Evolutionary conservation across 345 rosid genomes (phyloP).

Genomic region (Brassica nigra): DNA sequence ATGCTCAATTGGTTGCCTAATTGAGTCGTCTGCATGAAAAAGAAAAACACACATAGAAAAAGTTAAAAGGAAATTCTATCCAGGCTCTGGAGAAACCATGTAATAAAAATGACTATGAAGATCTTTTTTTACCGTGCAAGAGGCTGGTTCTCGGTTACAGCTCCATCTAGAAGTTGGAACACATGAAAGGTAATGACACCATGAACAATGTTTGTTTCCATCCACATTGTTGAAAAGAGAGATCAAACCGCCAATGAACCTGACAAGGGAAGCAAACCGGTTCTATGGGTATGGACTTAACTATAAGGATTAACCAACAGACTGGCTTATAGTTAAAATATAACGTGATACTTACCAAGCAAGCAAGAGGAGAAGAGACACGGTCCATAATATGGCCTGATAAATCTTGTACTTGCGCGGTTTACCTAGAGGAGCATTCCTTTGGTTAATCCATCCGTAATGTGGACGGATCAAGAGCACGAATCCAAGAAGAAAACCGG

Average conservation of each 20-base stretch:
- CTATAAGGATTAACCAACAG: not conserved
- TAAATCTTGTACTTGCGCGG: conserved; percentile 66
- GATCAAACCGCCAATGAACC: conserved; percentile 61
- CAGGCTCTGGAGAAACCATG: not conserved
- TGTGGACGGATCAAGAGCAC: conserved; percentile 90
- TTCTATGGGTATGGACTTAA: not conserved
- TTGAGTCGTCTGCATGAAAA: conserved; percentile 56
- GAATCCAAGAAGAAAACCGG: conserved; percentile 91
- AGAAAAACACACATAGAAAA: not conserved
- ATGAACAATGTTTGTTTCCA: conserved; percentile 90
- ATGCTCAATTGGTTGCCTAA: conserved; percentile 67
- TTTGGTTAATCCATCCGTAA: conserved; percentile 72
- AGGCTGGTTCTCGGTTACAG: conserved; percentile 65
- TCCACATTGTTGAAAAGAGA: conserved; percentile 75
- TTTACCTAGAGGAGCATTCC: conserved; percentile 45
- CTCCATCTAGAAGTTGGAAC: conserved; percentile 90
- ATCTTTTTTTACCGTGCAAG: conserved; percentile 57
- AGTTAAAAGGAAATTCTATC: not conserved
- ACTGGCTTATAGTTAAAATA: not conserved
- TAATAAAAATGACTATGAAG: not conserved
- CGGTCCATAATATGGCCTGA: conserved; percentile 73
- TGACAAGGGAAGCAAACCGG: conserved; percentile 24
- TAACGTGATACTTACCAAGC: conserved; percentile 56
- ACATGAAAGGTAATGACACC: conserved; percentile 96
- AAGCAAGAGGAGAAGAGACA: conserved; percentile 66